Evolutionary conservation across 2,329 filamentous ascomycete species (phyloP), one percentile per base, ranked within the genome.

Genomic region (Pseudogymnoascus sp.): DNA sequence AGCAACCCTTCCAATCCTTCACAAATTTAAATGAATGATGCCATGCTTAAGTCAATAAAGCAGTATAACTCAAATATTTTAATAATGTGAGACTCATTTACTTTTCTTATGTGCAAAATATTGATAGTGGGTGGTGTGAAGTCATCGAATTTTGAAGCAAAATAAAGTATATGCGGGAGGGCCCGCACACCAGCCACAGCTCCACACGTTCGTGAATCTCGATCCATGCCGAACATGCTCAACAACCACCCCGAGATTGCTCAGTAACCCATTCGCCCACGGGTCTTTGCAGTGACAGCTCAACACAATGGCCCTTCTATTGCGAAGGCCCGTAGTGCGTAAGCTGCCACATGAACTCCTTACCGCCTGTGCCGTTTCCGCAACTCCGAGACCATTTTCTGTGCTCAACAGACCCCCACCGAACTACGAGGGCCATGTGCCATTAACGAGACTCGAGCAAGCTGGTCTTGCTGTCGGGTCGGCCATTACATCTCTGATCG

Each of bases 341-440:
- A 38, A 59, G 21, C 64, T 71, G 8, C 69, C 69, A 15, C 65
- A 62, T 41, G 69, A 71, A 58, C 27, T 71, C 31, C 60, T 70
- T 33, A 63, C 63, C 38, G 61, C 68, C 10, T 71, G 69, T 62
- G 63, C 65, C 29, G 59, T 68, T 25, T 65, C 67, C n/a, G 17
- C 69, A 15, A 62, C 63, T 58, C 62, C 62, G 27, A 65, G 83
- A 65, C 72, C 74, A 35, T 96, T 97, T 79, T 96, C 92, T 44
- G 84, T 91, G 65, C 84, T 96, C 69, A 89, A 89, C 74, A 89
- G 94, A 5, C 93, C 93, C 59, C 83, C 84, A 27, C 90, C 92
- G 63, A 94, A 90, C 70, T 97, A 97, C 78, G 86, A 90, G 0
- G 91, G 92, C 75, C 94, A 99, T 83, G 86, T 97, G 33, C 94